phyloP scores from a whole-genome alignment of 2,329 filamentous ascomycete genomes.

The Fonsecaea erecta region DNA sequence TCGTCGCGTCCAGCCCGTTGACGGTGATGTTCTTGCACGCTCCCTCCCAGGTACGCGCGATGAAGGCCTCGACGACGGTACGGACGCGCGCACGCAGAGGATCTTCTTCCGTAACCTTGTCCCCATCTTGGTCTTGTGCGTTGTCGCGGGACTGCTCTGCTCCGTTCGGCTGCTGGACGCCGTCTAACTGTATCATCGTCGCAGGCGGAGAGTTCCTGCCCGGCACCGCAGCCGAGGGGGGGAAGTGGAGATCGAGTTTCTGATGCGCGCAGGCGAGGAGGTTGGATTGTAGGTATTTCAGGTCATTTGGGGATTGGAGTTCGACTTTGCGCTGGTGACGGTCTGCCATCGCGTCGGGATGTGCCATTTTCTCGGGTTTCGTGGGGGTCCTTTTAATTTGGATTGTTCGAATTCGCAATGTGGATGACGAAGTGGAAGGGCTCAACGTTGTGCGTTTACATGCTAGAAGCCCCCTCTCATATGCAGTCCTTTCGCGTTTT shows the following conservation, averaged over 20 bases:
- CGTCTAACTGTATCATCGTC: conserved; percentile 50
- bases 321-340: conserved; percentile 56
- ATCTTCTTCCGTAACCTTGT: conserved; percentile 32
- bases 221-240: conserved; percentile 48
- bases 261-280: conserved; percentile 50
- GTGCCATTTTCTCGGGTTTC: conserved; percentile 94
- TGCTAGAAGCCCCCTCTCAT: not conserved
- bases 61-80: conserved; percentile 45
- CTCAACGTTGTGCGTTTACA: not conserved
- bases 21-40: conserved; percentile 53
- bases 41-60: conserved; percentile 50
- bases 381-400: not conserved
- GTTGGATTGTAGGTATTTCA: conserved; percentile 55
- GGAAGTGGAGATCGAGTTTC: conserved; percentile 56
- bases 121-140: not conserved
- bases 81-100: conserved; percentile 34
- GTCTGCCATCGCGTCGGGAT: conserved; percentile 79
- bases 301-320: conserved; percentile 56
- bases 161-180: conserved; percentile 24
- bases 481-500: not conserved
- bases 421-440: not conserved
- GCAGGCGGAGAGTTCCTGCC: conserved; percentile 29
- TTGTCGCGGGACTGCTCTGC: not conserved
- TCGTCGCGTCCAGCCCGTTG: conserved; percentile 50
- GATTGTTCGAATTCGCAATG: not conserved